Evolutionary conservation across 768 basidiomycete species (phyloP).

Genomic region (Pleurotus eryngii): DNA sequence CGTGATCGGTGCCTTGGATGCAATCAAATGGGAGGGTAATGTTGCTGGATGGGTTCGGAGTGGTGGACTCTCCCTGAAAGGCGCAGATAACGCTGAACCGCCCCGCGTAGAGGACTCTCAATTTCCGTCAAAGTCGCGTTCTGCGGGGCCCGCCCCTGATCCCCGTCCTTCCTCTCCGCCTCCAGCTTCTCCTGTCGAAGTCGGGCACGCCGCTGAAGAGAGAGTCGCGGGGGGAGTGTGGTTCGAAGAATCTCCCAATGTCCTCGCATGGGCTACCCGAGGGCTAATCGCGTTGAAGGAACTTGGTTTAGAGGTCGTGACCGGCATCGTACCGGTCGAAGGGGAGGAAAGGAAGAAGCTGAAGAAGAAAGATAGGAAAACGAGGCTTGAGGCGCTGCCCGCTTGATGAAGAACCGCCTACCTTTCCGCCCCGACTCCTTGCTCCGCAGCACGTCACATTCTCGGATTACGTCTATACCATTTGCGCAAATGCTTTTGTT

Average conservation of each 20-base stretch:
- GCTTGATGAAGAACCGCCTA: too few species aligned
- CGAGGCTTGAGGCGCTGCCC: too few species aligned
- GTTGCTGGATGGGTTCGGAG: slow-evolving; percentile 64
- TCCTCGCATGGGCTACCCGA: slow-evolving; percentile 48
- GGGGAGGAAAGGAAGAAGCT: too few species aligned
- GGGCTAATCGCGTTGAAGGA: slow-evolving; percentile 48
- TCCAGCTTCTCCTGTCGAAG: background rate
- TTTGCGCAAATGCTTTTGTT: too few species aligned
- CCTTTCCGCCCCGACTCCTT: too few species aligned
- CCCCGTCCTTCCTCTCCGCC: background rate
- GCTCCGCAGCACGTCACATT: too few species aligned
- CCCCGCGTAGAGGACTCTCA: background rate
- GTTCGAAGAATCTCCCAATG: slow-evolving; percentile 45
- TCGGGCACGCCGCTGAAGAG: background rate
- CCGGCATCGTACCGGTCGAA: slow-evolving; percentile 32
- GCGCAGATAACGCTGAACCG: background rate
- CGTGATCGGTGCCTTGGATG: slow-evolving; percentile 64
- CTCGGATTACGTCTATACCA: too few species aligned
- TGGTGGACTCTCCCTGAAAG: slow-evolving; percentile 35
- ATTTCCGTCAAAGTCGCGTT: background rate
- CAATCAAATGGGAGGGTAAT: slow-evolving; percentile 54
- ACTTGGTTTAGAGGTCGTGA: slow-evolving; percentile 43
- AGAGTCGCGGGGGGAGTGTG: slow-evolving; percentile 32
- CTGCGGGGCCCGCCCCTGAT: background rate
- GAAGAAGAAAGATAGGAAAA: too few species aligned